Evolutionary conservation across 306 rosid species (phyloP), one percentile per base, ranked within the genome.

Genomic region (Cucumis hystrix): DNA sequence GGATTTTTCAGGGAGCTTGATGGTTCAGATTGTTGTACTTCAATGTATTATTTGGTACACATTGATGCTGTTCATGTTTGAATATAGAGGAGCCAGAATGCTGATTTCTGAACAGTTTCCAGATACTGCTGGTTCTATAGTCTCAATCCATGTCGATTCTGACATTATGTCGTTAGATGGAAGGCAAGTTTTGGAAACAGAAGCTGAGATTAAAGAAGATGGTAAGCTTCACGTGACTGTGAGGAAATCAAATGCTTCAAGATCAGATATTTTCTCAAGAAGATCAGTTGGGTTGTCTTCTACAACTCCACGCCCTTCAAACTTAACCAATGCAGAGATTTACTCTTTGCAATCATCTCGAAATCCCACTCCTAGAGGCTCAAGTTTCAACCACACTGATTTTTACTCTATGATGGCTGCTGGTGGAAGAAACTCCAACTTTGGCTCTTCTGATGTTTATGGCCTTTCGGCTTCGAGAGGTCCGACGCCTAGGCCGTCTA

Each of bases 41-140:
- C 98, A 93, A 39, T 91, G 98, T 68, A 93, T 93, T 67, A 93
- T 93, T 23, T 93, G 98, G 98, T 93, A 93, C 89, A 93, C 97
- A 3, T n/a, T 93, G 68, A 90, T 93, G 91, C 82, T 90, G 13
- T 93, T 93, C 86, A 16, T 93, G 92, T 93, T 93, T 62, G 98
- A 93, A 59, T 93, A 51, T 57, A 83, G 97, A 75, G 98, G 91
- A 6, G 98, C 97, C 0, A 86, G 85, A 65, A 78, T 93, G 83
- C 79, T 93, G 1, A 93, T 93, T 55, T 91, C 97, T 52, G 93
- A 93, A 80, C 98, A 93, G 67, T 93, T 93, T 39, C 98, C 98
- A 7, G 96, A 93, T 83, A 93, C 96, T 3, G 96, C 96, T 7
- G 97, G 85, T 17, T 87, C 98, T 65, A 91, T 93, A 78, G 96